Evolutionary conservation across 1,284 basidiomycete genomes (phyloP), one percentile per base, ranked within the genome.

Genomic region (Ustilago shanxiensis): DNA sequence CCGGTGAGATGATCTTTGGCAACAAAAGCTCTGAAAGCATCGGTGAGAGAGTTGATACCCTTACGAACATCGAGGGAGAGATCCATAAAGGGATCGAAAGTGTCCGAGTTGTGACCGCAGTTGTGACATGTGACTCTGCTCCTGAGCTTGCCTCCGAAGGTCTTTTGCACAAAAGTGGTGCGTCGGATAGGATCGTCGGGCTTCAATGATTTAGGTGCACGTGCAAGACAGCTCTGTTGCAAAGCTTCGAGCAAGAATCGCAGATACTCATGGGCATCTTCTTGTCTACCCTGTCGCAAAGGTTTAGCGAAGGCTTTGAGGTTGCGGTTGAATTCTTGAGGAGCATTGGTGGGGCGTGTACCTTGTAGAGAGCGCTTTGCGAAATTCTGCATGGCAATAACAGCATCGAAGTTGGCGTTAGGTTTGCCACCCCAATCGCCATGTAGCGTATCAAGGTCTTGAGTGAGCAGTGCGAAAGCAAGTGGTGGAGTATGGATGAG

Each of bases 201-300:
- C 47, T 65, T 72, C 59, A 89, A 90, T 80, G 85, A 94, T 92
- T 91, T 90, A 65, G 92, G 88, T 58, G 90, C 87, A 24, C 91
- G 92, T 50, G 90, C 89, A 60, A 96, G 88, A 84, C 93, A 94
- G 10, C 92, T 91, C 82, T 92, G 93, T 87, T 98, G 95, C 61
- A 98, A 87, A 28, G 92, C 92, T 82, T 99, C 97, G 39, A 98
- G 91, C 26, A 93, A 91, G 86, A 98, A 97, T 31, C 97, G 92
- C 59, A 99, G 90, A 84, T 99, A 99, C 87, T 99, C 97, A 86
- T 99, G 97, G 3, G 96, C 92, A 86, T 99, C 97, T 86, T 99
- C 97, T 87, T 99, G 97, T 73, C 95, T 88, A n/a, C 94, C 94
- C 85, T 88, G 90, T 56, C 92, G 91, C 89, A 99, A 91, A 76